Conservation (phyloP, 2,329 filamentous ascomycete genomes). For the Paradendryphiella salina region DNA sequence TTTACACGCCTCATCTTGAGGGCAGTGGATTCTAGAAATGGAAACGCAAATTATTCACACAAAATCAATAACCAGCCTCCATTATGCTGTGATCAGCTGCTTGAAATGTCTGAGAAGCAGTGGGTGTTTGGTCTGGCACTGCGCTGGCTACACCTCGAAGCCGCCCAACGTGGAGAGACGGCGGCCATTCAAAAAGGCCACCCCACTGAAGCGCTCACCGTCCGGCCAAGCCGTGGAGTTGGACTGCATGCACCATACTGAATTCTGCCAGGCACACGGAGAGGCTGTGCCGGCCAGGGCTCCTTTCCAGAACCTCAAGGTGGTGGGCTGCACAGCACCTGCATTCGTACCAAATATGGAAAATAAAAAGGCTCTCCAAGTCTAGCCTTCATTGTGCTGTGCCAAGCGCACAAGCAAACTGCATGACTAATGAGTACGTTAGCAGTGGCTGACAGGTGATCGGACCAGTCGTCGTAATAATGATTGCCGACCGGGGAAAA, state of each 20-base stretch:
- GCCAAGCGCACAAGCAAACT: not conserved
- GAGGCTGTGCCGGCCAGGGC: conserved; percentile 4
- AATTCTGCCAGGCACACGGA: conserved; percentile 5
- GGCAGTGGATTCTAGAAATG: conserved; percentile 44
- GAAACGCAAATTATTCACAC: conserved; percentile 38
- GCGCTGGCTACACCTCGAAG: not conserved
- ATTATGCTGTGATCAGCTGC: not conserved
- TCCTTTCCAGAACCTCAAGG: not conserved
- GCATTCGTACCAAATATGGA: not conserved
- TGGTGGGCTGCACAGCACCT: conserved; percentile 1
- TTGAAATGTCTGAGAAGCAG: not conserved
- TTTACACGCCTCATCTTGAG: conserved; percentile 42
- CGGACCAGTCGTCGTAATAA: conserved; percentile 15
- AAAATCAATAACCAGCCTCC: not conserved
- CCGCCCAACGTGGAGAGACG: not conserved
- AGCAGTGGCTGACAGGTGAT: not conserved
- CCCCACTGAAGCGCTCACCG: not conserved
- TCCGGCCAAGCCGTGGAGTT: conserved; percentile 2
- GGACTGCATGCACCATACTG: not conserved
- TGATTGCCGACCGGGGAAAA: conserved; percentile 9
- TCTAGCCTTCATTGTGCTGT: not conserved
- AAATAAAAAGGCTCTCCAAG: not conserved
- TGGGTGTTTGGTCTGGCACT: not conserved
- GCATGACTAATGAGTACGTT: conserved; percentile 10
- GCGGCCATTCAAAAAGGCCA: not conserved